phyloP scores from a whole-genome alignment of 2,329 filamentous ascomycete genomes.

The Nothopassalora personata region DNA sequence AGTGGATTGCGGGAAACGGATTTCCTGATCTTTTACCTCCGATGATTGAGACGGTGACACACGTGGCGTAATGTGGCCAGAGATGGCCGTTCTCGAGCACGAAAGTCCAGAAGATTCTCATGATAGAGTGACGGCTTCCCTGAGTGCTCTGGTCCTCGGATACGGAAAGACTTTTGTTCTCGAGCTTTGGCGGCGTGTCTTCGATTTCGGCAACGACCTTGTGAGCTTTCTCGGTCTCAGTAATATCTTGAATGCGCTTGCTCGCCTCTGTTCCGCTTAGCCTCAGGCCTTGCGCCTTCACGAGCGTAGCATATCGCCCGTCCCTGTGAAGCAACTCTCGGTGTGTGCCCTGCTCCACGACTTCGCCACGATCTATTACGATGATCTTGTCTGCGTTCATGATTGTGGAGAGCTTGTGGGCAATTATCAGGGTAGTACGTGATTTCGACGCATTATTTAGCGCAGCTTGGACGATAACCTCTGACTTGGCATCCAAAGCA shows the following conservation, averaged over 20 bases:
- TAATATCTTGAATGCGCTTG: no score
- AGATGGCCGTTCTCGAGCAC: slow-evolving; percentile 32
- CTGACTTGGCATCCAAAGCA: slow-evolving; percentile 26
- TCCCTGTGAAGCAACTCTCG: slow-evolving; percentile 8
- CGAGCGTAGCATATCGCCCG: slow-evolving; percentile 5
- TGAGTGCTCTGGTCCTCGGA: no score
- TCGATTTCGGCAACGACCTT: no score
- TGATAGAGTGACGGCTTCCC: no score
- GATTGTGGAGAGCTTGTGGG: slow-evolving; percentile 41
- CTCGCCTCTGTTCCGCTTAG: no score
- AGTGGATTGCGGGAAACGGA: no score
- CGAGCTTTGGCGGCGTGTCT: no score
- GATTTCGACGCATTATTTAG: slow-evolving; percentile 18
- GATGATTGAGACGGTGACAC: slow-evolving; percentile 32
- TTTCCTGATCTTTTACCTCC: no score
- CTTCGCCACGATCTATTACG: slow-evolving; percentile 35
- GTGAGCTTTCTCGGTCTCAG: no score
- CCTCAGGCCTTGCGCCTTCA: slow-evolving; percentile 2
- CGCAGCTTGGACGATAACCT: slow-evolving; percentile 26
- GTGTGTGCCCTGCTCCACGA: slow-evolving; percentile 38
- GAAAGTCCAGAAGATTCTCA: slow-evolving; percentile 25
- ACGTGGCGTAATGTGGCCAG: slow-evolving; percentile 24
- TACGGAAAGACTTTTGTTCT: no score
- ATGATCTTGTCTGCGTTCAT: slow-evolving; percentile 39
- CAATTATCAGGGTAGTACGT: slow-evolving; percentile 40